Evolutionary conservation across 768 basidiomycete species (phyloP).

Genomic region (Vishniacozyma victoriae): DNA sequence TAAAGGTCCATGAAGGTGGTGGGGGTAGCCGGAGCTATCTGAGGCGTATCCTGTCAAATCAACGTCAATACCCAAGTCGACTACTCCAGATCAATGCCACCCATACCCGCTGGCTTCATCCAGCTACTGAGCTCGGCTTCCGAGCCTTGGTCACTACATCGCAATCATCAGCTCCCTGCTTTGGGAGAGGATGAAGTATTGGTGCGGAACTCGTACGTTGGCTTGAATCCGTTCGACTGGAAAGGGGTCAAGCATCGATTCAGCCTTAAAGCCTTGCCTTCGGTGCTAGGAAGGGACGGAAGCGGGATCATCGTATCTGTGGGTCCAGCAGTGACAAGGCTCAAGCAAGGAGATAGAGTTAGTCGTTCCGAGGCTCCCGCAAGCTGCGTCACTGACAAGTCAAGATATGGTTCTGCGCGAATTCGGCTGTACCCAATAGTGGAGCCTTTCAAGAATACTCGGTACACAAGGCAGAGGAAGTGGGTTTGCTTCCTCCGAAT

Average conservation of each 20-base stretch:
- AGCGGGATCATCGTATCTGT: conserved; percentile 18
- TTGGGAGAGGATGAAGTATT: conserved; percentile 15
- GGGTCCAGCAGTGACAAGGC: conserved; percentile 14
- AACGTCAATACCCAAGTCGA: too few relatives aligned
- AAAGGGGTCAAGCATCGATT: conserved; percentile 23
- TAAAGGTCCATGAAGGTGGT: too few relatives aligned
- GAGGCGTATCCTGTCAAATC: too few relatives aligned
- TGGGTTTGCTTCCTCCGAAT: conserved; percentile 21
- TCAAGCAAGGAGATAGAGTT: conserved; percentile 25
- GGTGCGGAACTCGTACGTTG: conserved; percentile 21
- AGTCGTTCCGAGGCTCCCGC: conserved; percentile 5
- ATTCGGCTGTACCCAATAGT: conserved; percentile 14
- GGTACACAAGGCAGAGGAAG: conserved; percentile 21
- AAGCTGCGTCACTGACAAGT: background rate
- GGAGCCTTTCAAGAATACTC: conserved; percentile 37
- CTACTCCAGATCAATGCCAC: too few relatives aligned
- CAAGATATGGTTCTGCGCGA: conserved; percentile 36
- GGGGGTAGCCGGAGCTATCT: too few relatives aligned
- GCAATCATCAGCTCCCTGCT: too few relatives aligned
- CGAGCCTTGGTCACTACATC: too few relatives aligned
- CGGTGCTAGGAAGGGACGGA: conserved; percentile 32
- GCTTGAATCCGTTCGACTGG: conserved; percentile 32
- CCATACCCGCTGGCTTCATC: too few relatives aligned
- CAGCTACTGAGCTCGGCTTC: too few relatives aligned
- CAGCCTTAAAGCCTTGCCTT: conserved; percentile 15